Percentiles rank a stretch among this genome's conserved stretches.
These are phyloP conservation scores for Eucalyptus polybractea DNA, from an alignment of 345 rosid species.

Conservation along the genomic window DNA sequence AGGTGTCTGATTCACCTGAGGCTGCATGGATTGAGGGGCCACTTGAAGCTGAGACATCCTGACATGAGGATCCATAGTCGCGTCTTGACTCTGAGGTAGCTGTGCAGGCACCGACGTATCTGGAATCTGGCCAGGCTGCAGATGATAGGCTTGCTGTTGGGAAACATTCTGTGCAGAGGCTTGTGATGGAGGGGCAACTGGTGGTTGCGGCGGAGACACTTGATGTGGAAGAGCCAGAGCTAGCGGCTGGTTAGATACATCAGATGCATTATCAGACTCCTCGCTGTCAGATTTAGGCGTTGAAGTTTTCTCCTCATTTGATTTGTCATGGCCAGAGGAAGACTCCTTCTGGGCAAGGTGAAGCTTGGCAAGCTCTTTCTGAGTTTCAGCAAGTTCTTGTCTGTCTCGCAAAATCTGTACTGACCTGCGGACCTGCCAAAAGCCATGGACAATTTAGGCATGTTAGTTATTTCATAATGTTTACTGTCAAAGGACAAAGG, in stretches of 20 bases:
- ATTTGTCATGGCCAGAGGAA: constrained; percentile 51
- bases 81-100: constrained; percentile 39
- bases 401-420: constrained; percentile 93
- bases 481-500: not conserved
- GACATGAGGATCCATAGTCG: constrained; percentile 53
- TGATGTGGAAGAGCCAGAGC: constrained; percentile 92
- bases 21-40: constrained; percentile 34
- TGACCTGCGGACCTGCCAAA: constrained; percentile 84
- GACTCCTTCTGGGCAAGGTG: constrained; percentile 87
- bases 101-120: constrained; percentile 27
- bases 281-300: constrained; percentile 50
- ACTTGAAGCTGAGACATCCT: constrained; percentile 55
- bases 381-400: constrained; percentile 93
- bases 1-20: constrained; percentile 38
- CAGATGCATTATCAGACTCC: constrained; percentile 43
- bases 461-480: not conserved
- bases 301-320: constrained; percentile 48
- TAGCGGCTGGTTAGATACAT: constrained; percentile 63
- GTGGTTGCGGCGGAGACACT: constrained; percentile 54
- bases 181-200: constrained; percentile 25
- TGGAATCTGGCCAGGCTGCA: constrained; percentile 45
- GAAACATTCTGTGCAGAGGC: constrained; percentile 29
- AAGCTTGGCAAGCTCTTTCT: constrained; percentile 86
- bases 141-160: constrained; percentile 66
- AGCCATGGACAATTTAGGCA: not conserved